phyloP scores from a whole-genome alignment of 2,329 filamentous ascomycete species.

The Fusarium chlamydosporum region DNA sequence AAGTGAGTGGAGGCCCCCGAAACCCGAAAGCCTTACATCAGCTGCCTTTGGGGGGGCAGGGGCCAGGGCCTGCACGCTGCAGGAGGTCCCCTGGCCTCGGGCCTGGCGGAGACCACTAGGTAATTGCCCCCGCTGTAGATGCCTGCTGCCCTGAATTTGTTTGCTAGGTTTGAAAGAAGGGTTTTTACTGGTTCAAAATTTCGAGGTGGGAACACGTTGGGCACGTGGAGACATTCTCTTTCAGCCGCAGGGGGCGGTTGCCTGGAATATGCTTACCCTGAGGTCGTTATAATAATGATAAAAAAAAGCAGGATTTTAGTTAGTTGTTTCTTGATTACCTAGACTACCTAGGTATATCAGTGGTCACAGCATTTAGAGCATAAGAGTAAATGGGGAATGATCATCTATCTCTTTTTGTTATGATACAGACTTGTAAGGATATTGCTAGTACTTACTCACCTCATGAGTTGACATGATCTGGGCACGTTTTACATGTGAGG shows the following conservation, averaged over 20 bases:
- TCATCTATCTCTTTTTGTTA: background rate
- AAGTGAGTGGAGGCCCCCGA: slow-evolving; percentile 28
- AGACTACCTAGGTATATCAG: background rate
- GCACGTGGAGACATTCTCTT: slow-evolving; percentile 45
- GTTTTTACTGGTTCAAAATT: slow-evolving; percentile 28
- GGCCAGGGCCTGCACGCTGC: slow-evolving; percentile 18
- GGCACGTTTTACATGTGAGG: background rate
- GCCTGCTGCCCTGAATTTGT: slow-evolving; percentile 25
- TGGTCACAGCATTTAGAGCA: background rate
- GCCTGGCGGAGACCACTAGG: slow-evolving; percentile 32
- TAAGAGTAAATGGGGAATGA: background rate
- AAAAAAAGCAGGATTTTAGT: slow-evolving; percentile 11
- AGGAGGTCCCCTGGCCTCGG: slow-evolving; percentile 34
- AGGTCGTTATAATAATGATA: background rate
- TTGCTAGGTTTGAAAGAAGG: slow-evolving; percentile 16
- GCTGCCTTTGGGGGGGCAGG: slow-evolving; percentile 22
- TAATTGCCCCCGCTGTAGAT: slow-evolving; percentile 17
- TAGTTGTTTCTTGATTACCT: background rate
- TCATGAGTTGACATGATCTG: background rate
- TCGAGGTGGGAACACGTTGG: slow-evolving; percentile 34
- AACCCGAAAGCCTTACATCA: slow-evolving; percentile 40
- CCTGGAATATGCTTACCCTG: slow-evolving; percentile 29
- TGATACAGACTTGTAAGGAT: background rate
- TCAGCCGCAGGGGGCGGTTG: slow-evolving; percentile 38
- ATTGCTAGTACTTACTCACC: background rate